Evolutionary conservation across 495 filamentous ascomycete genomes (phyloP).

Genomic region (Neurospora terricola): DNA sequence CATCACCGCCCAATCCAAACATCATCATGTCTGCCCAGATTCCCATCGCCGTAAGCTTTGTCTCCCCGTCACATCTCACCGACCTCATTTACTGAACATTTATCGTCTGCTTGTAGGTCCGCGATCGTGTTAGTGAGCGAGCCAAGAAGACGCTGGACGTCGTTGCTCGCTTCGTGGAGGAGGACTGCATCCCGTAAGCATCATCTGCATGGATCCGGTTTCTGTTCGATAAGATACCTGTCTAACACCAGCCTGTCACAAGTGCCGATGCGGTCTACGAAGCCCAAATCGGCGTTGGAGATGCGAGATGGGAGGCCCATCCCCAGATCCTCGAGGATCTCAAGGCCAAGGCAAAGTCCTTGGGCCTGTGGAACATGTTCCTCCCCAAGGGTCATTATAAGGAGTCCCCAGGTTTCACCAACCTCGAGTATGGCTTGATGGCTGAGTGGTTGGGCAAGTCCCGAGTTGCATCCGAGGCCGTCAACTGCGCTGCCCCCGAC

Average conservation of each 20-base stretch:
- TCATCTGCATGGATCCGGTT: conserved; percentile 10
- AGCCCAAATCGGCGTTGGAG: conserved; percentile 68
- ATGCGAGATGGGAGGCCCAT: conserved; percentile 63
- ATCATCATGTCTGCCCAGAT: conserved; percentile 53
- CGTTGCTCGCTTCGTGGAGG: conserved; percentile 93
- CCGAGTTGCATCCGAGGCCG: conserved; percentile 70
- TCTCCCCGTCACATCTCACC: not conserved
- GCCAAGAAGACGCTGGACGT: conserved; percentile 58
- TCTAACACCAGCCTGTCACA: conserved; percentile 6
- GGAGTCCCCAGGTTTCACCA: conserved; percentile 83
- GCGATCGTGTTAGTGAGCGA: conserved; percentile 61
- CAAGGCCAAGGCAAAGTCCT: conserved; percentile 69
- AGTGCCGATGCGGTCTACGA: conserved; percentile 65
- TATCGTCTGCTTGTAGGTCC: conserved; percentile 26
- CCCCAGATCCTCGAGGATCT: conserved; percentile 78
- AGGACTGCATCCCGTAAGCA: conserved; percentile 74
- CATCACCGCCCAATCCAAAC: not conserved
- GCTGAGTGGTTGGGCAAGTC: conserved; percentile 82
- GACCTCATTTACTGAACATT: conserved; percentile 16
- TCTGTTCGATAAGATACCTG: not conserved
- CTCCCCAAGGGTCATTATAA: conserved; percentile 88
- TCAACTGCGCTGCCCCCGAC: conserved; percentile 85
- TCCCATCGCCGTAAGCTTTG: conserved; percentile 51
- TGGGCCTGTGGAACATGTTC: conserved; percentile 99
- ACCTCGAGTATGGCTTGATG: conserved; percentile 90